A percentile compares a stretch with the other conserved stretches of the same genome.
Conservation (phyloP, 2,329 filamentous ascomycete species). For the Knufia fluminis region DNA sequence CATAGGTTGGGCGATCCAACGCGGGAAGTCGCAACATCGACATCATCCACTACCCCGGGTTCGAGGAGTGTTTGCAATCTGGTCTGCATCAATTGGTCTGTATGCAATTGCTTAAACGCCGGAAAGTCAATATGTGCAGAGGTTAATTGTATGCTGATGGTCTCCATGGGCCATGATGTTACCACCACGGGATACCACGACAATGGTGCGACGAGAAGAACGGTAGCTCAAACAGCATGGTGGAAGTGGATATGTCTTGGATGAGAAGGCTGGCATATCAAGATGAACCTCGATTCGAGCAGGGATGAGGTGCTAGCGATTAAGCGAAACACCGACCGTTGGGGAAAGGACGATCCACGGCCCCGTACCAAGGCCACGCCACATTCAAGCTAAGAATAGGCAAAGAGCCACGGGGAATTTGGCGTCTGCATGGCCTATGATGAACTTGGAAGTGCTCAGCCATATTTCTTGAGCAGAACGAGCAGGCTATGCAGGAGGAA, state of each 20-base stretch:
- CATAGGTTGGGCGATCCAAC: constrained; percentile 4
- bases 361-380: constrained; percentile 1
- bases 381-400: constrained; percentile 7
- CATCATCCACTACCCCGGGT: neutral
- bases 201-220: constrained; percentile 8
- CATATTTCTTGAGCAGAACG: neutral
- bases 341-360: constrained; percentile 2
- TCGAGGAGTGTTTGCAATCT: neutral
- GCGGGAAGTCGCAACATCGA: constrained; percentile 8
- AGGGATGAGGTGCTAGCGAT: neutral
- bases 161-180: constrained; percentile 6
- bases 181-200: neutral
- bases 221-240: neutral
- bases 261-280: constrained; percentile 9
- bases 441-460: neutral
- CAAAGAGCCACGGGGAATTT: neutral
- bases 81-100: constrained; percentile 1
- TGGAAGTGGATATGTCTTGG: constrained; percentile 9
- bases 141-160: neutral
- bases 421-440: neutral
- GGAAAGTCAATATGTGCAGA: neutral
- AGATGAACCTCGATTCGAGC: neutral
- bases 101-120: neutral
- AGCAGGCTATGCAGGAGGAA: constrained; percentile 3
- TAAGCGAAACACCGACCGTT: constrained; percentile 6